Conservation (phyloP, 1,139 yeast species). For the Saccharomyces hybrid region DNA sequence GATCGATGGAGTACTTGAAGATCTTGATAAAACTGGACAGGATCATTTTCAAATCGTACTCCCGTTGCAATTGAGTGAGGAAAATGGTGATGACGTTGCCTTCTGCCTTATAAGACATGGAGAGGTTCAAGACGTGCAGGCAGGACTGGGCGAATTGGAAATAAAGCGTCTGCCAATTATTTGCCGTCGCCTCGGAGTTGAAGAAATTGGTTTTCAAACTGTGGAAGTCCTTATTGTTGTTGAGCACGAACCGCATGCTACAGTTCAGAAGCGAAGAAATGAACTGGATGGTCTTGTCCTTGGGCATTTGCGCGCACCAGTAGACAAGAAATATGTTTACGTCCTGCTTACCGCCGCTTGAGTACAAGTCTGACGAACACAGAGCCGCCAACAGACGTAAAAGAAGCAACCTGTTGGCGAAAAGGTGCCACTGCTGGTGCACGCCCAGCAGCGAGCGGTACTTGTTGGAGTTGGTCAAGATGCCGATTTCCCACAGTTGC, state of each 20-base stretch:
- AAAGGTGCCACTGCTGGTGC: neutral
- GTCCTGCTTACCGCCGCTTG: too few relatives aligned
- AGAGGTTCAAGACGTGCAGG: conserved; percentile 52
- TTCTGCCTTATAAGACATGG: conserved; percentile 48
- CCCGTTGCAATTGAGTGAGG: conserved; percentile 47
- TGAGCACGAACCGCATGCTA: neutral
- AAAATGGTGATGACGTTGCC: conserved; percentile 47
- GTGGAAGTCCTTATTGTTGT: neutral
- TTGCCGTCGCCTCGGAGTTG: conserved; percentile 1
- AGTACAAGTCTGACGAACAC: too few relatives aligned
- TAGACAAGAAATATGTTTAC: neutral
- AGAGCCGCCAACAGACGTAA: neutral
- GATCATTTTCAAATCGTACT: conserved; percentile 45
- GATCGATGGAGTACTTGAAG: conserved; percentile 40
- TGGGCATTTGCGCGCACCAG: conserved; percentile 6
- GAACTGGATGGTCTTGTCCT: conserved; percentile 17
- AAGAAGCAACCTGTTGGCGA: neutral
- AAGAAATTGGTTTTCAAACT: neutral
- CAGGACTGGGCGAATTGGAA: conserved; percentile 49
- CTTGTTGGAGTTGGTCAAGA: neutral
- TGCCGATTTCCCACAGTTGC: neutral
- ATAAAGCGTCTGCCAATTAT: conserved; percentile 39
- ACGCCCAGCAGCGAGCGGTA: neutral
- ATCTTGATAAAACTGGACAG: conserved; percentile 42
- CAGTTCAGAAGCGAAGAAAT: neutral